Percentiles rank a stretch among this genome's conserved stretches.
These are phyloP conservation scores for Komagataella phaffii DNA, from an alignment of 805 yeast genomes.

Conservation along the genomic window DNA sequence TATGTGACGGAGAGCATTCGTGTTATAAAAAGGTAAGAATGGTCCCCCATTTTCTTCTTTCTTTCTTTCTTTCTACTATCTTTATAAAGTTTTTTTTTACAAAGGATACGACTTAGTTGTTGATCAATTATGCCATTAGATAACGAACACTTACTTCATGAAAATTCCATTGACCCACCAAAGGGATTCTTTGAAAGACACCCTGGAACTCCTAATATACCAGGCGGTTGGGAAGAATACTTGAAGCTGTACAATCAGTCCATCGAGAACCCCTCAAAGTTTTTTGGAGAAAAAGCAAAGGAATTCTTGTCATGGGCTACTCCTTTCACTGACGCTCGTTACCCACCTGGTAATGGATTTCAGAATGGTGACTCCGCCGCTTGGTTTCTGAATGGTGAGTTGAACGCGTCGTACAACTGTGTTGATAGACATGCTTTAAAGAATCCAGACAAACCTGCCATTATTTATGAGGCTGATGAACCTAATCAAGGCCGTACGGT, in stretches of 20 bases:
- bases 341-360: constrained; percentile 28
- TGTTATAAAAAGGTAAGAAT: background rate
- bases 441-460: constrained; percentile 61
- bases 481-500: constrained; percentile 47
- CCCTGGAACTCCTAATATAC: constrained; percentile 31
- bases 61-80: background rate
- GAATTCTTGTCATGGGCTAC: constrained; percentile 38
- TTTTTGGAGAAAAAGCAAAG: constrained; percentile 41
- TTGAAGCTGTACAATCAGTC: constrained; percentile 38
- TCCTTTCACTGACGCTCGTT: constrained; percentile 33
- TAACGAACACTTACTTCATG: constrained; percentile 19
- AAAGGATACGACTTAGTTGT: constrained; percentile 4
- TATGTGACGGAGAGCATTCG: background rate
- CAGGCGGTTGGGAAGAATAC: constrained; percentile 33
- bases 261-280: constrained; percentile 36
- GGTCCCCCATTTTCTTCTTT: background rate
- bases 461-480: constrained; percentile 75
- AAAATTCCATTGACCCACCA: constrained; percentile 16
- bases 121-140: constrained; percentile 10
- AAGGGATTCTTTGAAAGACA: constrained; percentile 24
- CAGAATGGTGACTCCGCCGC: constrained; percentile 39
- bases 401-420: constrained; percentile 72
- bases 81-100: background rate
- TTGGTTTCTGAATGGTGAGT: constrained; percentile 71
- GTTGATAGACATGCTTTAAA: constrained; percentile 70